Conservation (phyloP, 345 rosid species). For the Triadica sebifera region DNA sequence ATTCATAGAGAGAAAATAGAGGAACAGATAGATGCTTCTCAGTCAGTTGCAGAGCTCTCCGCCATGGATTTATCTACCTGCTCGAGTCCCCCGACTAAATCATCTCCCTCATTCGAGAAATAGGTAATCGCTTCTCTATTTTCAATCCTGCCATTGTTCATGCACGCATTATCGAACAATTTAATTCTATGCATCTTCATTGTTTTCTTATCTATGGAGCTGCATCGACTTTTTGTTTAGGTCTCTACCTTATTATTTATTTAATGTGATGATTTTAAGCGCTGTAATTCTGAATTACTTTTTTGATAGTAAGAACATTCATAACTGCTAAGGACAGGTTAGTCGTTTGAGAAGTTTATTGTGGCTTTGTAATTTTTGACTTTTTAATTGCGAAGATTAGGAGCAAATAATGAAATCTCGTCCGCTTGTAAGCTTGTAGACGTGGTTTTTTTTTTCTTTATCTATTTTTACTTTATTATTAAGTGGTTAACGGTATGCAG, state of each 20-base stretch:
- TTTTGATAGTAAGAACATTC: no score
- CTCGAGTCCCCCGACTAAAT: constrained; percentile 2
- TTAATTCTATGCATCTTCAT: background rate
- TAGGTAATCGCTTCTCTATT: background rate
- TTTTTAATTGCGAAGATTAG: background rate
- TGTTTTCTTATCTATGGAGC: background rate
- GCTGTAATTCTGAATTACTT: no score
- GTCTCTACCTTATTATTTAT: no score
- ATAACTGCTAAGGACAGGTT: no score
- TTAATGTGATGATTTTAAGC: no score
- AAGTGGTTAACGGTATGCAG: background rate
- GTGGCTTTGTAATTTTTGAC: background rate
- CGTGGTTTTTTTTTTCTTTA: background rate
- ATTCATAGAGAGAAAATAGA: background rate
- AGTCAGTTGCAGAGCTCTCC: constrained; percentile 5
- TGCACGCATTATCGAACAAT: background rate
- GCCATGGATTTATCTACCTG: constrained; percentile 1
- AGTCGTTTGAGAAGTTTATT: no score
- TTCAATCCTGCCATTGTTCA: background rate
- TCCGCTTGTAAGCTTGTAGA: background rate
- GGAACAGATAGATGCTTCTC: constrained; percentile 3
- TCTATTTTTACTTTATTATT: background rate
- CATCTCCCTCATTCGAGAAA: background rate
- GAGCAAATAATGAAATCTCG: background rate
- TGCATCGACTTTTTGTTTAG: background rate